Base-by-base conservation (phyloP, 257 asterid species). In the Penstemon newberryi region DNA sequence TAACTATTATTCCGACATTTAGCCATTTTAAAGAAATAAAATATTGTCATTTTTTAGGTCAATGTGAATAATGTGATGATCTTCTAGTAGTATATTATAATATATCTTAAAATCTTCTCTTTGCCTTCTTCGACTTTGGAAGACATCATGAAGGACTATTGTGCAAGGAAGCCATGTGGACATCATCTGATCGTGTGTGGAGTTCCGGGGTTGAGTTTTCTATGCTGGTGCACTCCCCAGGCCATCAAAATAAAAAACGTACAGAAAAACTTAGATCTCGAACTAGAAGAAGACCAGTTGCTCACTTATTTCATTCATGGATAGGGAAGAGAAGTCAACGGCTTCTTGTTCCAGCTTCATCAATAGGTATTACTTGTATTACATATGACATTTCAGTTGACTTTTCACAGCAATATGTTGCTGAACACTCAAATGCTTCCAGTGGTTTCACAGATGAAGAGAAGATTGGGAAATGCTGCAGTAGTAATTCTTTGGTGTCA, bases 361-460 rank as follows among this genome's bases (percentile, higher is more conserved):
- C 58, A 65, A 85, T 79, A 85, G 96, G 97, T 94, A 84, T 65
- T 77, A 45, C 60, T 85, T 80, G 49, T 74, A 60, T 63, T 71
- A 70, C 77, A 73, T 44, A 42, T 55, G 42, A 43, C 74, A 54
- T 50, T 45, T 76, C 62, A 43, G 57, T 51, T 67, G 56, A 63
- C n/a, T 43, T 70, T 73, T 66, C 75, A 44, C 70, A 70, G 63
- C 79, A 67, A 72, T 78, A 74, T 82, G 90, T 78, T 80, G 86
- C 91, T 88, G 90, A 85, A 84, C 76, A 88, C 95, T 91, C 87
- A 91, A 87, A 83, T 89, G 80, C 73, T 83, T 86, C 88, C 91
- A 88, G 95, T 87, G 86, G 73, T 86, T 87, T 87, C 68, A 72
- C 97, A 91, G 96, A 80, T 87, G 80, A 80, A 62, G 61, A 75